Conservation (phyloP, 2,329 filamentous ascomycete species). For the Botrytis pseudocinerea region DNA sequence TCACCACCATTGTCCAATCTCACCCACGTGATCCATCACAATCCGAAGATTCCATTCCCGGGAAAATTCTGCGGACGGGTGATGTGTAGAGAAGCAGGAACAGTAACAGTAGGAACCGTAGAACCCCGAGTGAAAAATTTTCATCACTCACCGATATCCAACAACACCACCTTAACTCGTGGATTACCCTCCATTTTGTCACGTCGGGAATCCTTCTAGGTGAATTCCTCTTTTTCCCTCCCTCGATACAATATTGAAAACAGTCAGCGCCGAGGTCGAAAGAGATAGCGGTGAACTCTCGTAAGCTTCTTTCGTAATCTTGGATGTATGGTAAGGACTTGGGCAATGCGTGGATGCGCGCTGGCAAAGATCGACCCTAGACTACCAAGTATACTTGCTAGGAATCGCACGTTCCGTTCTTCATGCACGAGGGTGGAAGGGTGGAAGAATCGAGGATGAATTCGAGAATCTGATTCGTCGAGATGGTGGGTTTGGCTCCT, state of each 20-base stretch:
- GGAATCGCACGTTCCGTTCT: neutral
- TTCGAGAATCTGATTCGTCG: conserved; percentile 1
- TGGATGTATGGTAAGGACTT: conserved; percentile 2
- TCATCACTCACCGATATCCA: conserved; percentile 41
- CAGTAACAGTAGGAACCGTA: neutral
- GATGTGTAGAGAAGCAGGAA: neutral
- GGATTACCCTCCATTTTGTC: neutral
- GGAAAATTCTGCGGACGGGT: conserved; percentile 11
- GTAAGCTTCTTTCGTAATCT: neutral
- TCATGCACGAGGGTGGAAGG: neutral
- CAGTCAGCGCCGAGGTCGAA: conserved; percentile 7
- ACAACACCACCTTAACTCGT: conserved; percentile 33
- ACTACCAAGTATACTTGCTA: neutral
- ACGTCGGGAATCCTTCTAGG: neutral
- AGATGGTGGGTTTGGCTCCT: neutral
- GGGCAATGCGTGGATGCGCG: conserved; percentile 10
- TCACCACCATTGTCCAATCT: neutral
- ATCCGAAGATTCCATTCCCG: conserved; percentile 3
- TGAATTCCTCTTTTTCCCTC: neutral
- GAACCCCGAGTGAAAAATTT: neutral
- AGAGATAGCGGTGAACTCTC: conserved; percentile 22
- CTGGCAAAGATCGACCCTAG: conserved; percentile 17
- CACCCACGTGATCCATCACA: neutral
- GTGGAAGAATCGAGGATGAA: neutral
- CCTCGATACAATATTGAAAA: conserved; percentile 3